A percentile compares a stretch with the other conserved stretches of the same genome.
phyloP scores from a whole-genome alignment of 441 rosid genomes.

The Hura crepitans region DNA sequence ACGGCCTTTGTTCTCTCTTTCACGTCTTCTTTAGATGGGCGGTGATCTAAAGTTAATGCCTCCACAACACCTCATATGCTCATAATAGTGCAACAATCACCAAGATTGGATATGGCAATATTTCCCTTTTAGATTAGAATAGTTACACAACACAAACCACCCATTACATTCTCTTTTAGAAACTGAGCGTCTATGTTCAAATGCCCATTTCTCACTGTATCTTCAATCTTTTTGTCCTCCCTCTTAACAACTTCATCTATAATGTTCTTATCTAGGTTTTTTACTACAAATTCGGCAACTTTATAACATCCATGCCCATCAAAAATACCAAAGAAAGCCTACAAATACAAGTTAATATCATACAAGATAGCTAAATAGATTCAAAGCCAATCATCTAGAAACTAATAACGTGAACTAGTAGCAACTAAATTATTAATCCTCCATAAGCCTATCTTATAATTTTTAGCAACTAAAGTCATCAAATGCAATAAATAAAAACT shows the following conservation, averaged over 20 bases:
- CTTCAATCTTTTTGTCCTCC: conserved; percentile 33
- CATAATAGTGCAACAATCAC: conserved; percentile 85
- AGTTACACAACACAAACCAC: conserved; percentile 84
- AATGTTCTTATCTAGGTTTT: conserved; percentile 50
- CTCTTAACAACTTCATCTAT: conserved; percentile 32
- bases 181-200: conserved; percentile 64
- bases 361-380: background rate
- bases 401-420: too few relatives aligned
- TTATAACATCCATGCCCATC: conserved; percentile 86
- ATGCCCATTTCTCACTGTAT: conserved; percentile 58
- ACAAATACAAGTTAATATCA: conserved; percentile 7
- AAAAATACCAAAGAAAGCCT: conserved; percentile 75
- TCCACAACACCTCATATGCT: conserved; percentile 59
- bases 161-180: conserved; percentile 43
- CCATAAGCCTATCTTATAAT: too few relatives aligned
- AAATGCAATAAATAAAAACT: too few relatives aligned
- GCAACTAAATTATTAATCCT: too few relatives aligned
- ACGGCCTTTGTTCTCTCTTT: conserved; percentile 49
- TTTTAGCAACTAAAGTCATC: too few relatives aligned
- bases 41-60: conserved; percentile 78
- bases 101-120: conserved; percentile 66
- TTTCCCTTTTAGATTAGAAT: conserved; percentile 61
- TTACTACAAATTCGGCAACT: conserved; percentile 80
- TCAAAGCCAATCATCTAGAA: background rate
- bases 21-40: conserved; percentile 68